A percentile compares a stretch with the other conserved stretches of the same genome.
phyloP scores from a whole-genome alignment of 345 rosid species.

The Hibiscus tridactylites region DNA sequence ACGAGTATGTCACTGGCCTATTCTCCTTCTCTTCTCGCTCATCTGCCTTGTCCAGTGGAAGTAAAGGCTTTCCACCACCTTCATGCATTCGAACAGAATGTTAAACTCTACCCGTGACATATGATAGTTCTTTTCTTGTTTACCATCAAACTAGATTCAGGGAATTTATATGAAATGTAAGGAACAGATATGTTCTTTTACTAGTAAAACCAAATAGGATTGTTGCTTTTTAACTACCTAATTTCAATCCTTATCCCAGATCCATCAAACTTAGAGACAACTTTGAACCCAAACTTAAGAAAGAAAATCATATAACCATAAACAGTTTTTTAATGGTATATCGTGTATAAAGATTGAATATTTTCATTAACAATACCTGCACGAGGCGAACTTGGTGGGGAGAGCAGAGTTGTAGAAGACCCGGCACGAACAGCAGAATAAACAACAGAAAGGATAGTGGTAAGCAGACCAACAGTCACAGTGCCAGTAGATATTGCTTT shows the following conservation, averaged over 20 bases:
- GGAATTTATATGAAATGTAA: too few relatives aligned
- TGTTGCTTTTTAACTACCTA: background rate
- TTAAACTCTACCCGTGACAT: background rate
- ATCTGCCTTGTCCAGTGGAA: constrained; percentile 74
- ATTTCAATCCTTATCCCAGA: background rate
- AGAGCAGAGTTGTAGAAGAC: constrained; percentile 79
- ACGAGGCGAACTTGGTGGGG: constrained; percentile 87
- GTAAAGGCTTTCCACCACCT: constrained; percentile 64
- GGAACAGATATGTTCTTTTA: too few relatives aligned
- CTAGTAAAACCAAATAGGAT: too few relatives aligned
- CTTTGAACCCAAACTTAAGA: background rate
- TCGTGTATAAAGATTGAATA: background rate
- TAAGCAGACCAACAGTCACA: constrained; percentile 74
- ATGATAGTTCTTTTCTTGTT: background rate
- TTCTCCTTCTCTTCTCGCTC: constrained; percentile 62
- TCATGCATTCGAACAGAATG: background rate
- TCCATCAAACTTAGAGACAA: background rate
- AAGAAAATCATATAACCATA: background rate
- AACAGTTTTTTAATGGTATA: background rate
- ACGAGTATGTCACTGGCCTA: constrained; percentile 84
- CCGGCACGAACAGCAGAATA: constrained; percentile 99
- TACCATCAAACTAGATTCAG: background rate
- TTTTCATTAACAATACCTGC: constrained; percentile 41
- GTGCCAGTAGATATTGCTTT: constrained; percentile 86
- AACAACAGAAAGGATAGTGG: constrained; percentile 86